These are phyloP conservation scores for Fistulinella prunicolor DNA, from an alignment of 768 basidiomycete genomes.

Conservation along the genomic window DNA sequence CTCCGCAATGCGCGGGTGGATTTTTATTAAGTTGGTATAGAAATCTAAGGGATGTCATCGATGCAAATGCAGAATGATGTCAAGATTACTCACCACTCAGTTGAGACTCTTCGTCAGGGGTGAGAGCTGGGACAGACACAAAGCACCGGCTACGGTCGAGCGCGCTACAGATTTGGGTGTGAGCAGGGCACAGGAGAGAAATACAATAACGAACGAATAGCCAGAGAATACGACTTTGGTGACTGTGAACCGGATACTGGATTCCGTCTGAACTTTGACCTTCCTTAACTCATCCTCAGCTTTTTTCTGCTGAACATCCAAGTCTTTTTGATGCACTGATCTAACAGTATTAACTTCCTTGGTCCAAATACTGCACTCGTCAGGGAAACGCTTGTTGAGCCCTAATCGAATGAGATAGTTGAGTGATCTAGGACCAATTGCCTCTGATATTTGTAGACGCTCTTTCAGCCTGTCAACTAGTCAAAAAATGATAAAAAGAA, in stretches of 20 bases:
- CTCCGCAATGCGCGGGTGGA: constrained; percentile 21
- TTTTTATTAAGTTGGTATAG: constrained; percentile 13
- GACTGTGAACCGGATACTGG: constrained; percentile 21
- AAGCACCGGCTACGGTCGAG: constrained; percentile 20
- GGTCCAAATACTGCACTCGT: constrained; percentile 23
- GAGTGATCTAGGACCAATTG: constrained; percentile 25
- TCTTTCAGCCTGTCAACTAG: constrained; percentile 20
- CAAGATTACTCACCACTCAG: constrained; percentile 8
- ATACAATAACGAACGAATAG: constrained; percentile 18
- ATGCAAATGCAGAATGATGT: background rate
- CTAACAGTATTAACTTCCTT: constrained; percentile 13
- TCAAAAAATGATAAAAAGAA: background rate
- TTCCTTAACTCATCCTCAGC: constrained; percentile 9
- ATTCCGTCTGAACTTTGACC: constrained; percentile 15
- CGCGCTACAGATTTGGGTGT: constrained; percentile 6
- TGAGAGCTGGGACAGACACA: constrained; percentile 10
- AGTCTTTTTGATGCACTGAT: background rate
- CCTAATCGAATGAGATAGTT: constrained; percentile 30
- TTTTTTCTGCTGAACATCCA: constrained; percentile 10
- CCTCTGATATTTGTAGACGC: constrained; percentile 24
- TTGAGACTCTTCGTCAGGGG: constrained; percentile 11
- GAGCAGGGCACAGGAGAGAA: background rate
- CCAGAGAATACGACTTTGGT: constrained; percentile 27
- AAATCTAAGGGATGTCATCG: constrained; percentile 6
- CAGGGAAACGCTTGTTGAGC: constrained; percentile 29